Evolutionary conservation across 805 yeast genomes (phyloP).

Genomic region (Metschnikowia similis): DNA sequence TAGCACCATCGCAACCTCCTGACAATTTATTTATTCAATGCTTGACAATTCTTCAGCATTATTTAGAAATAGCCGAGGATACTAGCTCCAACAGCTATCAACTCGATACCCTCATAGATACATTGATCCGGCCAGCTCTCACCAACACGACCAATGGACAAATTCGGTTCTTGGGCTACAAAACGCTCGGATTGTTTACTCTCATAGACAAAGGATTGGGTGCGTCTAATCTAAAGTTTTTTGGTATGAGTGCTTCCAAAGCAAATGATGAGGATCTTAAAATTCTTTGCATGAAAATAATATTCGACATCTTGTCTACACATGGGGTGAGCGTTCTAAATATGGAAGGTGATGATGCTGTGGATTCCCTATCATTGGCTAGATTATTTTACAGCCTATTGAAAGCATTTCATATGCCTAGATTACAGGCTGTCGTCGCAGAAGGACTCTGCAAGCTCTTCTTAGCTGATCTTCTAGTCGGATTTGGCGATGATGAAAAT

Average conservation of each 20-base stretch:
- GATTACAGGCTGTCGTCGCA: constrained; percentile 74
- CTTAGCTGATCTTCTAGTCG: constrained; percentile 69
- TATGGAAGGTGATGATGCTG: constrained; percentile 44
- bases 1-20: constrained; percentile 39
- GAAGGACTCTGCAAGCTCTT: constrained; percentile 82
- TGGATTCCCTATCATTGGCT: constrained; percentile 63
- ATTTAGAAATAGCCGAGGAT: constrained; percentile 63
- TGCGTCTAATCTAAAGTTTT: constrained; percentile 54
- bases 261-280: constrained; percentile 58
- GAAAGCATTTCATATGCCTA: constrained; percentile 52
- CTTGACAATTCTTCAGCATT: constrained; percentile 61
- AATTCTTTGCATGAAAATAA: constrained; percentile 59
- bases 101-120: constrained; percentile 64
- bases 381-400: constrained; percentile 65
- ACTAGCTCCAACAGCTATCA: constrained; percentile 63
- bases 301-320: constrained; percentile 73
- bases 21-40: constrained; percentile 56
- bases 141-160: constrained; percentile 42
- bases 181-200: constrained; percentile 77
- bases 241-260: constrained; percentile 66
- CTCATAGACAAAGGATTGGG: constrained; percentile 64
- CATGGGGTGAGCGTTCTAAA: constrained; percentile 72
- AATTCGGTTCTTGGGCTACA: constrained; percentile 60
- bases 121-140: constrained; percentile 77
- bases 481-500: constrained; percentile 25